Conservation (phyloP, 2,329 filamentous ascomycete genomes). For the Talaromyces sp. region DNA sequence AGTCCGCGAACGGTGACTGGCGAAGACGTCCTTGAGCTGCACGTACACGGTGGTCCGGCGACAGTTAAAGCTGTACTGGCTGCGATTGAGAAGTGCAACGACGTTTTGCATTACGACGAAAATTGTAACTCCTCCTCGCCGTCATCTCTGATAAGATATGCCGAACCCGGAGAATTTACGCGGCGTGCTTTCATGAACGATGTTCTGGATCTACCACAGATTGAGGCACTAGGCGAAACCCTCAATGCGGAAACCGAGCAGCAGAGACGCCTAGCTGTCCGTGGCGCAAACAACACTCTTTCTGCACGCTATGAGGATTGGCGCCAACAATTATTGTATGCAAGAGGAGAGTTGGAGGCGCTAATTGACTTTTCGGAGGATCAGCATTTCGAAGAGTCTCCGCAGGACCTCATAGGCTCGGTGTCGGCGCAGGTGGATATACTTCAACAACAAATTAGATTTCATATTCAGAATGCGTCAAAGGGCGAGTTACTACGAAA, state of each 20-base stretch:
- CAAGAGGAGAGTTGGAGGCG: constrained; percentile 87
- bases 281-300: constrained; percentile 67
- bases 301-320: constrained; percentile 76
- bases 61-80: constrained; percentile 81
- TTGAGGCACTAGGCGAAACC: constrained; percentile 60
- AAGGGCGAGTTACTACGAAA: constrained; percentile 77
- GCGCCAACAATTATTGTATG: constrained; percentile 71
- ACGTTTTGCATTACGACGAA: background rate
- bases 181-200: constrained; percentile 84
- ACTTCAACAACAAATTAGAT: constrained; percentile 60
- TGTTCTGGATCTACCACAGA: constrained; percentile 80
- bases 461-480: constrained; percentile 72
- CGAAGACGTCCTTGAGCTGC: constrained; percentile 86
- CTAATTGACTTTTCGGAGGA: constrained; percentile 97
- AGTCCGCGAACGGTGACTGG: constrained; percentile 80
- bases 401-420: constrained; percentile 64
- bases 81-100: constrained; percentile 59
- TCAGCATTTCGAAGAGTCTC: constrained; percentile 91
- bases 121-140: constrained; percentile 5
- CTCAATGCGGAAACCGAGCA: constrained; percentile 76
- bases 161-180: constrained; percentile 94
- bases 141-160: constrained; percentile 64
- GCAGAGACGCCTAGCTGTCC: constrained; percentile 80
- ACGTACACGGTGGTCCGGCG: constrained; percentile 88
- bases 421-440: constrained; percentile 62